Evolutionary conservation across 345 rosid species (phyloP).

Genomic region (Pistacia atlantica): DNA sequence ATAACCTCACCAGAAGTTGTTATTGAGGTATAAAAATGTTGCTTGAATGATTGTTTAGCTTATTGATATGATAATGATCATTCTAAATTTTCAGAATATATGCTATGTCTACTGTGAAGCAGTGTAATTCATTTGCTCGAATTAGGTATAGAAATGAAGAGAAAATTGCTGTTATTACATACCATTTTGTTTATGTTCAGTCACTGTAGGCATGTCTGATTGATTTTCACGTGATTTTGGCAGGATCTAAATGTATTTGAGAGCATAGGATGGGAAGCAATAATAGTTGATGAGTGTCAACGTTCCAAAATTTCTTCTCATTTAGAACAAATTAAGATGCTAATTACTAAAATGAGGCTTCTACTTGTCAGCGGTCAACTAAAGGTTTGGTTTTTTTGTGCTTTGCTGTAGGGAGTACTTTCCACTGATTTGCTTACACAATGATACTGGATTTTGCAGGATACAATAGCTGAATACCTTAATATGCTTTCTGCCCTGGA

Average conservation of each 20-base stretch:
- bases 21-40: constrained; percentile 41
- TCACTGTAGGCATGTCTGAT: constrained; percentile 5
- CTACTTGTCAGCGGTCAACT: constrained; percentile 47
- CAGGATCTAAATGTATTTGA: constrained; percentile 47
- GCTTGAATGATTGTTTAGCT: constrained; percentile 15
- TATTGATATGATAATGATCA: neutral
- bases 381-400: constrained; percentile 39
- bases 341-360: constrained; percentile 44
- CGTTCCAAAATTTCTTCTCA: constrained; percentile 22
- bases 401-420: constrained; percentile 4
- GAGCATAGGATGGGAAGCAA: constrained; percentile 49
- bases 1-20: constrained; percentile 48
- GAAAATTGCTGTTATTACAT: neutral
- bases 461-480: constrained; percentile 28
- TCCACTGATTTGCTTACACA: constrained; percentile 14
- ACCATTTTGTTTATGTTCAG: neutral
- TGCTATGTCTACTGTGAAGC: constrained; percentile 10
- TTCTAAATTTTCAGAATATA: neutral
- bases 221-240: constrained; percentile 21
- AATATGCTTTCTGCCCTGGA: constrained; percentile 42
- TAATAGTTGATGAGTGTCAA: constrained; percentile 57
- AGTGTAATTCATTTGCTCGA: neutral
- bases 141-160: neutral
- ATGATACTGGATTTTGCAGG: constrained; percentile 42
- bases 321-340: constrained; percentile 39